These are phyloP conservation scores for Beauveria rudraprayagi DNA, from an alignment of 2,329 filamentous ascomycete species.

Conservation along the genomic window DNA sequence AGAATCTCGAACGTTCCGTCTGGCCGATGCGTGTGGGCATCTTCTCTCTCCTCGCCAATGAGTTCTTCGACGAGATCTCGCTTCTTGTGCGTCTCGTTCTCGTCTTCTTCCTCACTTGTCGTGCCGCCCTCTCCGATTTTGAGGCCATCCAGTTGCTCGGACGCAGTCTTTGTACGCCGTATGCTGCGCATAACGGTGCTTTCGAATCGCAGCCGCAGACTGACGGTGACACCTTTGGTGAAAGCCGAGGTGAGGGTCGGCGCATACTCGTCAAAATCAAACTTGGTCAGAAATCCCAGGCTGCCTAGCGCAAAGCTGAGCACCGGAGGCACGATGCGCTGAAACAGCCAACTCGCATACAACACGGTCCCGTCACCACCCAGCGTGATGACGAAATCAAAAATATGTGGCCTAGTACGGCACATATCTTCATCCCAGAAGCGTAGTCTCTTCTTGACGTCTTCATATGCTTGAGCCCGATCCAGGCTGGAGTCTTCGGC, in stretches of 20 bases:
- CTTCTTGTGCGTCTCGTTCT: slow-evolving; percentile 29
- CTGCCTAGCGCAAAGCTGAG: slow-evolving; percentile 87
- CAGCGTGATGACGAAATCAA: slow-evolving; percentile 88
- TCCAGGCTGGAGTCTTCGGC: slow-evolving; percentile 23
- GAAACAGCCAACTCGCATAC: slow-evolving; percentile 94
- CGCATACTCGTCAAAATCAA: slow-evolving; percentile 74
- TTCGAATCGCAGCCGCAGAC: slow-evolving; percentile 81
- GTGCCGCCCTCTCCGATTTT: background rate
- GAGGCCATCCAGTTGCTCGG: slow-evolving; percentile 13
- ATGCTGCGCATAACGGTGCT: slow-evolving; percentile 80
- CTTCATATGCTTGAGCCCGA: slow-evolving; percentile 27
- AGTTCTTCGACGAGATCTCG: slow-evolving; percentile 82
- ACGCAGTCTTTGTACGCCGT: slow-evolving; percentile 35
- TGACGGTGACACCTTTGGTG: slow-evolving; percentile 77
- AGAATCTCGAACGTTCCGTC: slow-evolving; percentile 83
- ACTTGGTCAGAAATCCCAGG: slow-evolving; percentile 91
- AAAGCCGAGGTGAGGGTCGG: slow-evolving; percentile 65
- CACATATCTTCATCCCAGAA: slow-evolving; percentile 84
- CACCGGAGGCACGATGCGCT: slow-evolving; percentile 87
- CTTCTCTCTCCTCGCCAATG: slow-evolving; percentile 76
- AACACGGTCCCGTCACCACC: slow-evolving; percentile 96
- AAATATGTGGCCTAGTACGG: slow-evolving; percentile 67
- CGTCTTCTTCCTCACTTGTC: slow-evolving; percentile 25
- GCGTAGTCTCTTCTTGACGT: slow-evolving; percentile 49
- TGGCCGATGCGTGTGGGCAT: slow-evolving; percentile 76